phyloP scores from a whole-genome alignment of 495 filamentous ascomycete species.

The Trichoderma erinaceum region DNA sequence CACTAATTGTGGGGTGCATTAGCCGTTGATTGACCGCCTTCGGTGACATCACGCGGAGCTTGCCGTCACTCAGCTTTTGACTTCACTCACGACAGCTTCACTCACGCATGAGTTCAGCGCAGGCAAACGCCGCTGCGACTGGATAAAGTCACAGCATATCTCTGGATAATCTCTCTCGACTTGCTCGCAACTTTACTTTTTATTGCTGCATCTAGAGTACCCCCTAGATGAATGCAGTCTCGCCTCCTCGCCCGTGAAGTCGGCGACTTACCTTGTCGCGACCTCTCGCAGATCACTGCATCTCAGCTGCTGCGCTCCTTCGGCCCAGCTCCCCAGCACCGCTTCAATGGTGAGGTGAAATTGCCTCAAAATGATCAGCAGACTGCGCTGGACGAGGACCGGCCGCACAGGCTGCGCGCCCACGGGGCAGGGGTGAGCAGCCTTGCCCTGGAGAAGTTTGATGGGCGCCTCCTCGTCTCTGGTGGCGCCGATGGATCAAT shows the following conservation, averaged over 20 bases:
- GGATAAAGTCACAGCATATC: background rate
- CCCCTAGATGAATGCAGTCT: slow-evolving; percentile 66
- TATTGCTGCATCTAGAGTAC: background rate
- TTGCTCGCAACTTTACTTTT: too few relatives aligned
- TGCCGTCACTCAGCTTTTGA: too few relatives aligned
- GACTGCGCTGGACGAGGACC: slow-evolving; percentile 20
- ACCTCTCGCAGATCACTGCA: slow-evolving; percentile 57
- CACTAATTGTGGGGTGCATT: background rate
- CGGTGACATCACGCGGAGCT: background rate
- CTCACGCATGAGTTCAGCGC: background rate
- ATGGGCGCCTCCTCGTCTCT: slow-evolving; percentile 73
- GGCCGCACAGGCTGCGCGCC: slow-evolving; percentile 40
- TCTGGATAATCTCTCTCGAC: background rate
- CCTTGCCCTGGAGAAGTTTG: slow-evolving; percentile 68
- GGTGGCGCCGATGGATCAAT: slow-evolving; percentile 76
- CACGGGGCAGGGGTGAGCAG: slow-evolving; percentile 73
- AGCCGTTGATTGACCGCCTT: background rate
- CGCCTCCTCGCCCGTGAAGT: slow-evolving; percentile 66
- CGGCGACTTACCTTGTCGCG: slow-evolving; percentile 54
- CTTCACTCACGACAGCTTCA: background rate
- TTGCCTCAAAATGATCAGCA: slow-evolving; percentile 20
- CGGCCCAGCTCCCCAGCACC: slow-evolving; percentile 55
- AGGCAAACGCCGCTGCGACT: background rate
- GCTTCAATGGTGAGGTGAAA: slow-evolving; percentile 56
- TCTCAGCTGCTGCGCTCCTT: slow-evolving; percentile 50